Base-by-base conservation (phyloP, 2,329 filamentous ascomycete species). In the Conoideocrella luteorostrata region DNA sequence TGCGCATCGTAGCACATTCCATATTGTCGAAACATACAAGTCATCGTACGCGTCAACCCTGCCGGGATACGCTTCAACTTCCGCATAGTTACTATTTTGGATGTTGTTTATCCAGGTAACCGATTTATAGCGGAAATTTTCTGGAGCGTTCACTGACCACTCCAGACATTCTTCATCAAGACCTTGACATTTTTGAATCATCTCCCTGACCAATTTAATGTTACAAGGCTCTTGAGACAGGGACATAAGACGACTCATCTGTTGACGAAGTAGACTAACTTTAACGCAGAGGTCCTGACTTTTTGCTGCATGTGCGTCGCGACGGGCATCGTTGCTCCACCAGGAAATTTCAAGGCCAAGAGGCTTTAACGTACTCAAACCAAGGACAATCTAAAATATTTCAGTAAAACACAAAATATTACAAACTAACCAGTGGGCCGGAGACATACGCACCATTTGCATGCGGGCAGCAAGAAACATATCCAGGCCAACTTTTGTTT, bases 301-400 rank as follows among this genome's bases (percentile, higher is more conserved):
- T 7, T 67, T 58, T 1, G 70, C 65, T 5, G 71, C 74, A 10
- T 63, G 62, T 30, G 66, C 56, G 52, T 79, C 74, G 50, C 71
- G 68, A 24, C 70, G 62, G 13, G 70, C 68, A 39, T 77, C 71
- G 35, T 65, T 61, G 26, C 78, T 66, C 79, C 79, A 82, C 75
- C 77, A 82, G 23, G 80, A 75, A 2, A 66, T 61, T 10, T 74
- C 75, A 68, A 78, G 72, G 23, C 64, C 56, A 0, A 77, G 75
- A 1, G 70, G 51, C 40, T 72, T 77, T 23, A 71, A 72, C 1
- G 73, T 69, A 9, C 70, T 72, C 18, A 81, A 63, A 17, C 74
- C 72, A 49, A 80, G 74, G 42, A 82, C 74, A 38, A 78, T 75
- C 75, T 77, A n/a, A n/a, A n/a, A n/a, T n/a, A n/a, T n/a, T n/a